Conservation (phyloP, 2,329 filamentous ascomycete species). For the Aureobasidium sp. region DNA sequence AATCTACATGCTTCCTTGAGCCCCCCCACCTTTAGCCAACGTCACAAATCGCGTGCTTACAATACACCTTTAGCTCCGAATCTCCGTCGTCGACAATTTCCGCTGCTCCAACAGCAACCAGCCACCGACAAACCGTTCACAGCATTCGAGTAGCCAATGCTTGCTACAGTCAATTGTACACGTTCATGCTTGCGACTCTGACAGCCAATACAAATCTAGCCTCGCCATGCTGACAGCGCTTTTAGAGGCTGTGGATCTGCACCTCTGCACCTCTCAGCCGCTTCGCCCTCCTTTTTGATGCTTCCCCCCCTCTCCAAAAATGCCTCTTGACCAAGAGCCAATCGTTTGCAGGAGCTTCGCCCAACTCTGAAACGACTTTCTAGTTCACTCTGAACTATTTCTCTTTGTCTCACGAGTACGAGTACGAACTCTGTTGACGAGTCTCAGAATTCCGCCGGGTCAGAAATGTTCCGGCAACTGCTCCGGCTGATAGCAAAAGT, state of each 20-base stretch:
- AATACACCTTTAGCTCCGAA: not conserved
- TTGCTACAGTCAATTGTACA: not conserved
- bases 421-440: not conserved
- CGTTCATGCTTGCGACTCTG: not conserved
- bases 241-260: not conserved
- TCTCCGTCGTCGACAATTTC: not conserved
- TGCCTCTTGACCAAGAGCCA: not conserved
- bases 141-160: not conserved
- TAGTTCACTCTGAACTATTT: not conserved
- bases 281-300: not conserved
- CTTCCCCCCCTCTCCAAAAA: not conserved
- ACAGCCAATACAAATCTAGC: not conserved
- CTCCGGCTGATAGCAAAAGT: constrained; percentile 1
- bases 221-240: not conserved
- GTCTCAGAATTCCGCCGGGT: not conserved
- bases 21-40: not conserved
- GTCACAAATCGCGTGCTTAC: not conserved
- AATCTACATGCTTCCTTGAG: not conserved
- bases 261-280: not conserved
- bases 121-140: not conserved
- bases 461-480: not conserved
- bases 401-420: not conserved
- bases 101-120: not conserved
- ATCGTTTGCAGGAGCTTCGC: not conserved
- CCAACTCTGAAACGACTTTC: not conserved